Base-by-base conservation (phyloP, 1,139 yeast genomes). In the Saccharomyces hybrid region DNA sequence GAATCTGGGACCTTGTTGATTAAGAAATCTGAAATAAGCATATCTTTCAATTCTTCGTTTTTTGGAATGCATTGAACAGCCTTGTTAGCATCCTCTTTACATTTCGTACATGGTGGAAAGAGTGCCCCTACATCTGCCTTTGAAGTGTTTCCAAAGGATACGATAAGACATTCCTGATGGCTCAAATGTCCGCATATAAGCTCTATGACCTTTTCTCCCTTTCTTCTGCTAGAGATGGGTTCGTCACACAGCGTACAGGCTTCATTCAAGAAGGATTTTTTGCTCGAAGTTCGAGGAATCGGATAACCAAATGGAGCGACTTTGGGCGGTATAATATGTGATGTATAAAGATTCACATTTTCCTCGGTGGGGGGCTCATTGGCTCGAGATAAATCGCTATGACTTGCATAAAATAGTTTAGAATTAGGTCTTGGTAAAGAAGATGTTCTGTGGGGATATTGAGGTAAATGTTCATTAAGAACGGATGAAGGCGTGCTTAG, bases 211-310 rank as follows among this genome's bases (percentile, higher is more conserved):
- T 66, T 64, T 54, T 69, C 73, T 7, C 66, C 69, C 21, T 56
- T 57, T 16, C 66, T 61, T 51, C 68, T 65, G 48, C 64, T 64
- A 5, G 65, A 64, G 5, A 67, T 63, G 9, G 63, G 61, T 53
- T 69, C 73, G 19, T 65, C 64, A 56, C 73, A 69, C 14, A 69
- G 56, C 8, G 71, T 64, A 50, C 73, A 69, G n/a, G 55, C 51
- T 42, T 58, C 65, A 32, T 63, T 62, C 7, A 64, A 50, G 31
- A 66, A 67, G 1, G 70, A 67, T 53, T 65, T 68, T 49, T 64
- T 67, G 12, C 49, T 49, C 5, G 55, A 50, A 1, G 57, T 42
- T 19, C 49, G 46, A 8, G 55, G 50, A 29, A 50, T 55, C 21
- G 58, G 57, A 12, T 55, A 57, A 5, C 56, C 61, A 46, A 59